Percentiles rank a stretch among this genome's conserved stretches.
Evolutionary conservation across 768 basidiomycete species (phyloP).

Genomic region (Sporobolomyces phaffii): DNA sequence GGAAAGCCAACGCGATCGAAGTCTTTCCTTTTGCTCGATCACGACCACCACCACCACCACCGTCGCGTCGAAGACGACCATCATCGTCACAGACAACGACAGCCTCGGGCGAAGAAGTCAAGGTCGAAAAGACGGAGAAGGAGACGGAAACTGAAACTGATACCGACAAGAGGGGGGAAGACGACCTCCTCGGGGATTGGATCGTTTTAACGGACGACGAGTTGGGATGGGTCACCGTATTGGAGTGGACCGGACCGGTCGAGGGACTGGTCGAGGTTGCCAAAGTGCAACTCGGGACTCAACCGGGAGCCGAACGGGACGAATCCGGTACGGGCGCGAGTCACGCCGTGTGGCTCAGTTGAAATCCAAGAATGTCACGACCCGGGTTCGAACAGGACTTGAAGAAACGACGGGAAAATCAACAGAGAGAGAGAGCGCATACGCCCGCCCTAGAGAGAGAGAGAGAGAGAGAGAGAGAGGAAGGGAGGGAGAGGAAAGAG

Average conservation of each 20-base stretch:
- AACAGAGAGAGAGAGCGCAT: neutral
- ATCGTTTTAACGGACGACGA: slow-evolving; percentile 42
- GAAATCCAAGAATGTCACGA: neutral
- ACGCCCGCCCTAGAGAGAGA: no score
- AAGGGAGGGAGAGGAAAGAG: neutral
- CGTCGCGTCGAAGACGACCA: no score
- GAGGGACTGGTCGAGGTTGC: slow-evolving; percentile 35
- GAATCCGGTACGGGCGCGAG: slow-evolving; percentile 31
- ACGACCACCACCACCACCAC: no score
- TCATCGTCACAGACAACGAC: no score
- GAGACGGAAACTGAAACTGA: no score
- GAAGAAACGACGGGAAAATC: neutral
- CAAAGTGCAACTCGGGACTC: slow-evolving; percentile 14
- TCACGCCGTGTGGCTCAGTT: slow-evolving; percentile 37
- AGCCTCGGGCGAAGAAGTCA: neutral
- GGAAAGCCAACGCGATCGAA: slow-evolving; percentile 44
- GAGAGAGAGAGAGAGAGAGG: neutral
- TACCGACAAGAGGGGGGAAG: no score
- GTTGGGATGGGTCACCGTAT: slow-evolving; percentile 37
- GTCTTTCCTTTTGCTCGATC: slow-evolving; percentile 32
- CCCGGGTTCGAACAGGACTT: no score
- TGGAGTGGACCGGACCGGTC: slow-evolving; percentile 37
- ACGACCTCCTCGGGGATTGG: no score
- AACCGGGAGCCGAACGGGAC: slow-evolving; percentile 15
- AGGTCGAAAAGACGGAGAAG: no score